Percentiles rank a stretch among this genome's conserved stretches.
Evolutionary conservation across 179 eudicot species (phyloP).

Genomic region (Drosera spatulata): DNA sequence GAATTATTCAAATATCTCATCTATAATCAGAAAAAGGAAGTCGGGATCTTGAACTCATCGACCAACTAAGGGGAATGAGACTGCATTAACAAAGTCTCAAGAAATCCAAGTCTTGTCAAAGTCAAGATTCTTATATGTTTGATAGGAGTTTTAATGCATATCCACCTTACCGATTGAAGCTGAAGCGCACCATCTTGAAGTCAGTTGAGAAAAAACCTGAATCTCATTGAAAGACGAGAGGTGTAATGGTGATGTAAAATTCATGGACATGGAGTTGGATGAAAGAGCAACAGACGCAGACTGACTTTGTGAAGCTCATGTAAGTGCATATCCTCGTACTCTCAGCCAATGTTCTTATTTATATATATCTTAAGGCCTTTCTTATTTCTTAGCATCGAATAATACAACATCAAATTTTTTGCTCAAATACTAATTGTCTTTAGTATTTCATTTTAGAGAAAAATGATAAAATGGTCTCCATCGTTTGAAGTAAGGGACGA

Average conservation of each 20-base stretch:
- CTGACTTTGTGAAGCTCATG: no score
- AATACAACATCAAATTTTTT: no score
- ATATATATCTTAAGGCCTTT: no score
- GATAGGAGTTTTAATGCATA: constrained; percentile 54
- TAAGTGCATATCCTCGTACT: no score
- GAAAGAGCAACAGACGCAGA: no score
- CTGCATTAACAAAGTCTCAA: constrained; percentile 19
- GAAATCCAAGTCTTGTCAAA: constrained; percentile 21
- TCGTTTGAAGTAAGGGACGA: no score
- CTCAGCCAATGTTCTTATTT: no score
- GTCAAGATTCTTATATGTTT: constrained; percentile 21
- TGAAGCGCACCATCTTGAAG: constrained; percentile 52
- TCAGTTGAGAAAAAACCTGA: constrained; percentile 86
- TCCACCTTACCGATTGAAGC: constrained; percentile 71
- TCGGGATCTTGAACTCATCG: constrained; percentile 19
- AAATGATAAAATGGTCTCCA: no score
- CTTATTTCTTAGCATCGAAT: no score
- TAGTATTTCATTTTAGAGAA: no score
- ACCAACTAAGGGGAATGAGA: constrained; percentile 9
- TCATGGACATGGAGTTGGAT: constrained; percentile 22
- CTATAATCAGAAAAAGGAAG: constrained; percentile 81
- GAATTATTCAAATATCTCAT: constrained; percentile 79
- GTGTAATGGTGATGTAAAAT: constrained; percentile 15
- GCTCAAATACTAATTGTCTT: no score
- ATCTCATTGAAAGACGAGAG: constrained; percentile 28